Evolutionary conservation across 2,329 filamentous ascomycete genomes (phyloP).

Genomic region (Fonsecaea erecta): DNA sequence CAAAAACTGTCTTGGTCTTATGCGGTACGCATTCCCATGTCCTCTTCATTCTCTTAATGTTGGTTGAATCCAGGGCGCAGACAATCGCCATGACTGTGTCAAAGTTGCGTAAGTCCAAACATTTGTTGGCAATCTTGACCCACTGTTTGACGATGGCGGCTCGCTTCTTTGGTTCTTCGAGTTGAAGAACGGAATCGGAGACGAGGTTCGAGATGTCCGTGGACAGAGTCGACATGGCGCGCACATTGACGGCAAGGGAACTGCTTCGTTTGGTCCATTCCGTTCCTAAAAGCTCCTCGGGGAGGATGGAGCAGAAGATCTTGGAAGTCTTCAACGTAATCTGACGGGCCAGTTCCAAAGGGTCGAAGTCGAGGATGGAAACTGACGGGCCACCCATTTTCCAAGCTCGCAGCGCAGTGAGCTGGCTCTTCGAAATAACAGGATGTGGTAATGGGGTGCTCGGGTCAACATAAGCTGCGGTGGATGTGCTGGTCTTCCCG

Average conservation of each 20-base stretch:
- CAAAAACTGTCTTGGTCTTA: constrained; percentile 80
- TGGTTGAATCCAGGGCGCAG: constrained; percentile 89
- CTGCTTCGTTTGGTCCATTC: constrained; percentile 93
- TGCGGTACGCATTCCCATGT: constrained; percentile 89
- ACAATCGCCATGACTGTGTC: constrained; percentile 97
- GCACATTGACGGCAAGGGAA: constrained; percentile 81
- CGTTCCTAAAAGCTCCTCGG: constrained; percentile 86
- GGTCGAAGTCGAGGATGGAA: constrained; percentile 86
- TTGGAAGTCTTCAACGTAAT: constrained; percentile 89
- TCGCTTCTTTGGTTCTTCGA: constrained; percentile 90
- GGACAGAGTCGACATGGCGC: constrained; percentile 89
- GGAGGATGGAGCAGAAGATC: constrained; percentile 88
- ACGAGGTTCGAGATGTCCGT: constrained; percentile 93
- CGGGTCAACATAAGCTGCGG: constrained; percentile 70
- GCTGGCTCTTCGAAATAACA: constrained; percentile 75
- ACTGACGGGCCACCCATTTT: constrained; percentile 72
- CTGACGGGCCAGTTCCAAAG: constrained; percentile 87
- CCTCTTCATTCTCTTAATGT: constrained; percentile 81
- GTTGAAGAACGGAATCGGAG: constrained; percentile 85
- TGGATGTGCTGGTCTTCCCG: constrained; percentile 81
- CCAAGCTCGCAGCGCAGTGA: constrained; percentile 72
- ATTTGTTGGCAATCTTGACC: constrained; percentile 91
- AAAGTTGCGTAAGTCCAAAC: constrained; percentile 90
- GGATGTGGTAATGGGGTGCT: constrained; percentile 74
- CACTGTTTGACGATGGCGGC: constrained; percentile 93